phyloP scores from a whole-genome alignment of 179 eudicot species.

The Spergularia azorica region DNA sequence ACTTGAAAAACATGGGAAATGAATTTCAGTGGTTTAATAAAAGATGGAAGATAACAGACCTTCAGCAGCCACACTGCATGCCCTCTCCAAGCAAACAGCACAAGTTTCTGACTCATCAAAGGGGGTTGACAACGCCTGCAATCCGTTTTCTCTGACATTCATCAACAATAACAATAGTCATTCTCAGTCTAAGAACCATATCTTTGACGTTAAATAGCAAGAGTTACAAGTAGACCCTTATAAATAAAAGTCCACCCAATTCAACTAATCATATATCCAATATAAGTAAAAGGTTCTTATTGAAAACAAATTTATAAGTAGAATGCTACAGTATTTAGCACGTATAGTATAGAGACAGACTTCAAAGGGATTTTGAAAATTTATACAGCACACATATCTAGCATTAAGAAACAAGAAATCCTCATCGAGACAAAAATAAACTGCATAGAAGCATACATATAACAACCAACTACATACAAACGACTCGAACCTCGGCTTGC shows the following conservation, averaged over 20 bases:
- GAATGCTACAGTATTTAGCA: neutral
- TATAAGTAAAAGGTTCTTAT: too few relatives aligned
- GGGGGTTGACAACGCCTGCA: constrained; percentile 53
- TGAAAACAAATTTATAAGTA: too few relatives aligned
- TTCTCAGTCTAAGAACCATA: neutral
- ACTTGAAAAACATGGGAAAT: too few relatives aligned
- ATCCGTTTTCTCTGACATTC: constrained; percentile 65
- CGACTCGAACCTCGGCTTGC: neutral
- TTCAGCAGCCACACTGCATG: constrained; percentile 91
- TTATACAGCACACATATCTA: neutral
- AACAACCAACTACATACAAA: neutral
- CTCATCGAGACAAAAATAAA: neutral
- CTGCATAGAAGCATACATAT: neutral
- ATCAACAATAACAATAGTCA: constrained; percentile 12
- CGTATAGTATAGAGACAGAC: neutral
- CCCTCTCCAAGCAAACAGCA: constrained; percentile 94
- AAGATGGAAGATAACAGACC: constrained; percentile 39
- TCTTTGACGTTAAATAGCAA: neutral
- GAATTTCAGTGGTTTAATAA: too few relatives aligned
- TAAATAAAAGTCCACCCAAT: neutral
- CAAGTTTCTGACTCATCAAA: constrained; percentile 80
- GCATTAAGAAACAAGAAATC: neutral
- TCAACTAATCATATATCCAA: neutral
- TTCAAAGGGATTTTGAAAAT: neutral
- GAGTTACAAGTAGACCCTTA: neutral